Conservation (phyloP, 805 yeast genomes). For the Myxozyma udenii region DNA sequence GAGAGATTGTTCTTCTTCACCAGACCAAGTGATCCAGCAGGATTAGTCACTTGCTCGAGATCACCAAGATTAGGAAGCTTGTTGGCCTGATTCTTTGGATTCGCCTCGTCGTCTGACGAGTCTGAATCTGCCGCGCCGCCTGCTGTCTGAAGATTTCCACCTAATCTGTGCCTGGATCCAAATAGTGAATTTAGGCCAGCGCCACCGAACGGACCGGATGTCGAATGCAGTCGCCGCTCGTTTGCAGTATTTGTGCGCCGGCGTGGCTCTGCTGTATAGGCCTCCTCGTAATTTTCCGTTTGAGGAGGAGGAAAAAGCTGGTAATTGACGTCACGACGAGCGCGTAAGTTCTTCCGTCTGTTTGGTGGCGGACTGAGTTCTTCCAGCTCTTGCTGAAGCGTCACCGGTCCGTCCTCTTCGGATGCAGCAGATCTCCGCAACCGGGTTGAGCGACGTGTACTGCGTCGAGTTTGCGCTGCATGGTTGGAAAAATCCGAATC, state of each 20-base stretch:
- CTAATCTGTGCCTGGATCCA: conserved; percentile 46
- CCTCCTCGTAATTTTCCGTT: conserved; percentile 33
- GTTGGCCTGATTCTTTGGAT: conserved; percentile 34
- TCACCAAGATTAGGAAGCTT: conserved; percentile 23
- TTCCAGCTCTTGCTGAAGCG: conserved; percentile 61
- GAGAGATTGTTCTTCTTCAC: conserved; percentile 63
- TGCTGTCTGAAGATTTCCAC: conserved; percentile 39
- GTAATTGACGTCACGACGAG: conserved; percentile 72
- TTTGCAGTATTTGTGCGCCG: conserved; percentile 35
- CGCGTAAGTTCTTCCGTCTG: conserved; percentile 46
- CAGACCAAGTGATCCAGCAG: conserved; percentile 30
- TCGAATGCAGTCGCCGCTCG: conserved; percentile 75
- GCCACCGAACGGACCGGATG: conserved; percentile 98
- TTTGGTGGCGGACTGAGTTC: conserved; percentile 61
- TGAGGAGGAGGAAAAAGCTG: conserved; percentile 76
- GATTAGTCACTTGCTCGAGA: conserved; percentile 31
- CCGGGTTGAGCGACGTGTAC: conserved; percentile 27
- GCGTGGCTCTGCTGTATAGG: conserved; percentile 7
- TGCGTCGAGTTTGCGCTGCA: conserved; percentile 8
- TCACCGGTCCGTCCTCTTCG: conserved; percentile 30
- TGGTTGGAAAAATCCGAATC: conserved; percentile 7
- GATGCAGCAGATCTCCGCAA: conserved; percentile 24
- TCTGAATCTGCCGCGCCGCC: conserved; percentile 43
- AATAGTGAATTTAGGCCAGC: conserved; percentile 84
- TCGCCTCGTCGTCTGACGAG: conserved; percentile 47